Evolutionary conservation across 352 stramenopile genomes (phyloP), one percentile per base, ranked within the genome.

Genomic region (Phytophthora pinifolia): DNA sequence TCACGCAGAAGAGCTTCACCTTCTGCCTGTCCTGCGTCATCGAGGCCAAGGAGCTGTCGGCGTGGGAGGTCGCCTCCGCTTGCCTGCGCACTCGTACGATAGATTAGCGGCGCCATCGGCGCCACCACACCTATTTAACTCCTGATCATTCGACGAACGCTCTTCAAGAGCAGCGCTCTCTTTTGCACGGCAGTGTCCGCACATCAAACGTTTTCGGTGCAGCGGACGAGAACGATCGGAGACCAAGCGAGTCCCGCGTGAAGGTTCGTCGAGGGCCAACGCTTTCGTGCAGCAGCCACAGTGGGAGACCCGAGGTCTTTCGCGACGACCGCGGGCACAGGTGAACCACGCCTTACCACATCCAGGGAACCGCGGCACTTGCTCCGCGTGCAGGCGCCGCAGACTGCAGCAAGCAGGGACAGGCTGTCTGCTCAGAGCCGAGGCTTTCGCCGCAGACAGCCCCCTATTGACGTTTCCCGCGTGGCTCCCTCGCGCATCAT

Each of bases 1-100:
- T 74, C n/a, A 79, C 72, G 30, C 69, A 81, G 56, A 77, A 79
- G n/a, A 46, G 54, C 42, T 66, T 89, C 35, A 62, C 63, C 22
- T 87, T 87, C 54, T 89, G 79, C 52, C 45, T 77, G 17, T 45
- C 51, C 9, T 89, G 79, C 50, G 63, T 87, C 12, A 54, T 86
- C 12, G 67, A 82, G 34, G 63, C 75, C 22, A 74, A 70, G 22
- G 52, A 68, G 7, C 31, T 77, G 9, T 72, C 69, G 20, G 68
- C 73, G 3, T 77, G 73, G 64, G 58, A 86, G 15, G 72, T 85
- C 3, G 73, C 73, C 1, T 54, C 56, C 0, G 68, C 69, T 15
- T 62, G 45, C 14, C 60, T 79, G 12, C 54, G 42, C 4, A 62
- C 27, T 14, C 41, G 9, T 27, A 34, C 20, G 9, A 46, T 61